Base-by-base conservation (phyloP, 2,329 filamentous ascomycete species). In the Aspergillus hiratsukae region DNA sequence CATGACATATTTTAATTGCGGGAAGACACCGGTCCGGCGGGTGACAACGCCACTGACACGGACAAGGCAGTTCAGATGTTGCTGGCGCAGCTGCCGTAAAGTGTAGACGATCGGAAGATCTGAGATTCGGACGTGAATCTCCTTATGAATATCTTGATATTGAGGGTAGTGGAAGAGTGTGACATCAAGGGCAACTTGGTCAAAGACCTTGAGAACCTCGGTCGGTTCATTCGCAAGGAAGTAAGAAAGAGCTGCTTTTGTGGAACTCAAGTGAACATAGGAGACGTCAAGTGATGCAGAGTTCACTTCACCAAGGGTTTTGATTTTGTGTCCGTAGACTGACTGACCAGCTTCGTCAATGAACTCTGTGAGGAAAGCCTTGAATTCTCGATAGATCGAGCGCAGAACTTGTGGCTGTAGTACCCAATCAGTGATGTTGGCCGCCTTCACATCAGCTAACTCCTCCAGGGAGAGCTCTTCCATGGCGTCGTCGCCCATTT, bases 1-100 rank as follows among this genome's bases (percentile, higher is more conserved):
- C 77, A 97, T 96, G 77, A 99, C 90, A 74, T 97, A 97, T 75
- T 97, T 97, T 59, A 99, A 81, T 77, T 99, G 94, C 3, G 94
- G 94, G 73, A 99, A 99, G 49, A 99, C 95, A 55, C 94, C 94
- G 27, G 88, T 95, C 64, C 94, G 86, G 61, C 94, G 87, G 35
- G 94, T 99, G 28, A 99, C 94, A 4, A 99, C 94, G 64, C 94
- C 94, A 65, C 89, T 92, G 54, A 99, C 94, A 53, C 93, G 87
- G 41, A 99, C 90, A 46, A 99, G 81, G 67, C 92, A 96, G 80
- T 99, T 99, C 58, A 99, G 83, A 70, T 99, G 95, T 3, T 88
- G 91, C 76, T 99, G 94, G 58, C 94, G 90, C 48, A 99, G 83
- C 73, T 99, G 92, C 51, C 94, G 90, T 50, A 99, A 84, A 2